phyloP scores from a whole-genome alignment of 31 red algal species.

The Asparagopsis taxiformis region DNA sequence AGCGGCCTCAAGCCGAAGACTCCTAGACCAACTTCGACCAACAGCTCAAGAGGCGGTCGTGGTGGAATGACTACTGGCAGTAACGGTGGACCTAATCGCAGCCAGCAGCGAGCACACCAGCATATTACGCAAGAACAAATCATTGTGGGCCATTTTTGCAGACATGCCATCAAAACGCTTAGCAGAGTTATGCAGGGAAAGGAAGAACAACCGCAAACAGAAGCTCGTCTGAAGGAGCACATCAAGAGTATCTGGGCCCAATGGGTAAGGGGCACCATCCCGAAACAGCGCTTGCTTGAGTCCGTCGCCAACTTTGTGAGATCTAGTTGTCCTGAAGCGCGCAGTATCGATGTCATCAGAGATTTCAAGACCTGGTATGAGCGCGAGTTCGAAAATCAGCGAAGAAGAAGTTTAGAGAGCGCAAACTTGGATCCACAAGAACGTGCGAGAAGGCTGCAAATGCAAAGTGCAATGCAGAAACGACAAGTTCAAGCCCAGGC shows the following conservation, averaged over 20 bases:
- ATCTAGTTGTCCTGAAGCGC: slow-evolving; percentile 27
- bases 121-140: slow-evolving; percentile 61
- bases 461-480: background rate
- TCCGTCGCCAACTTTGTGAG: slow-evolving; percentile 52
- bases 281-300: slow-evolving; percentile 31
- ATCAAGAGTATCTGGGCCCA: slow-evolving; percentile 64
- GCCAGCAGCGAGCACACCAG: background rate
- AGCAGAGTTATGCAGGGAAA: slow-evolving; percentile 23
- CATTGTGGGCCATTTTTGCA: slow-evolving; percentile 66
- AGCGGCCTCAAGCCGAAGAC: background rate
- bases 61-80: background rate
- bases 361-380: slow-evolving; percentile 71
- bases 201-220: background rate
- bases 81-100: background rate
- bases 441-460: slow-evolving; percentile 3
- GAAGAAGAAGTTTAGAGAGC: slow-evolving; percentile 18
- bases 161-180: slow-evolving; percentile 53
- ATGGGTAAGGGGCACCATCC: slow-evolving; percentile 56
- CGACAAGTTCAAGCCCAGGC: background rate
- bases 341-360: slow-evolving; percentile 42
- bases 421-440: slow-evolving; percentile 1
- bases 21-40: background rate
- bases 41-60: too few species aligned
- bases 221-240: slow-evolving; percentile 29
- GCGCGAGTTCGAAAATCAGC: slow-evolving; percentile 47